These are phyloP conservation scores for Asterionellopsis glacialis DNA, from an alignment of 108 stramenopile genomes.

Conservation along the genomic window DNA sequence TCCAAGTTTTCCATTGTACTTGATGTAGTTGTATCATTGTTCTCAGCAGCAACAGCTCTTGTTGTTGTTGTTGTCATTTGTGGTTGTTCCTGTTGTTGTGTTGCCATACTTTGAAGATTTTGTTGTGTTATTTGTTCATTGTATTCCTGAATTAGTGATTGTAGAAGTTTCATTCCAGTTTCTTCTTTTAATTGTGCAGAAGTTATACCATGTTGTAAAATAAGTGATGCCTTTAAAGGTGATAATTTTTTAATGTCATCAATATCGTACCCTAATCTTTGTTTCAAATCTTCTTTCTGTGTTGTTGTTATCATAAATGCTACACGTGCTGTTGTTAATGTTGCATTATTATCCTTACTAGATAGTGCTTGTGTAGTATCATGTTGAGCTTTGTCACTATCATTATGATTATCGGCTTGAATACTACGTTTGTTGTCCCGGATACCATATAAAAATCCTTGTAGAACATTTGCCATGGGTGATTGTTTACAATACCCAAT, in stretches of 20 bases:
- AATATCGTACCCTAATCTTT: conserved; percentile 30
- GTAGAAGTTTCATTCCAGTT: neutral
- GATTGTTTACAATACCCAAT: conserved; percentile 29
- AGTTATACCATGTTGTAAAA: conserved; percentile 28
- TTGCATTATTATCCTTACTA: neutral
- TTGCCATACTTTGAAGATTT: neutral
- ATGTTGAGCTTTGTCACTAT: neutral
- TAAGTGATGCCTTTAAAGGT: conserved; percentile 38
- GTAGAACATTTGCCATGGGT: neutral
- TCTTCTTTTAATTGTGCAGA: neutral
- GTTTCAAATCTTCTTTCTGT: conserved; percentile 30
- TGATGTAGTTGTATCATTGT: no score
- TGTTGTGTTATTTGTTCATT: neutral
- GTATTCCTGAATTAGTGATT: neutral
- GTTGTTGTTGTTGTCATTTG: neutral
- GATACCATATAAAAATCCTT: neutral
- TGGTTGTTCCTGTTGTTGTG: neutral
- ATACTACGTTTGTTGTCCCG: neutral
- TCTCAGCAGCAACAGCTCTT: neutral
- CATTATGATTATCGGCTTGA: neutral
- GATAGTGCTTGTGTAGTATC: neutral
- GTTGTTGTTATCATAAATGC: conserved; percentile 59
- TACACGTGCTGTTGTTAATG: conserved; percentile 18
- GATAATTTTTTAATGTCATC: conserved; percentile 32
- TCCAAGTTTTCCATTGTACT: no score